Base-by-base conservation (phyloP, 805 yeast species). In the Hanseniaspora thailandica region DNA sequence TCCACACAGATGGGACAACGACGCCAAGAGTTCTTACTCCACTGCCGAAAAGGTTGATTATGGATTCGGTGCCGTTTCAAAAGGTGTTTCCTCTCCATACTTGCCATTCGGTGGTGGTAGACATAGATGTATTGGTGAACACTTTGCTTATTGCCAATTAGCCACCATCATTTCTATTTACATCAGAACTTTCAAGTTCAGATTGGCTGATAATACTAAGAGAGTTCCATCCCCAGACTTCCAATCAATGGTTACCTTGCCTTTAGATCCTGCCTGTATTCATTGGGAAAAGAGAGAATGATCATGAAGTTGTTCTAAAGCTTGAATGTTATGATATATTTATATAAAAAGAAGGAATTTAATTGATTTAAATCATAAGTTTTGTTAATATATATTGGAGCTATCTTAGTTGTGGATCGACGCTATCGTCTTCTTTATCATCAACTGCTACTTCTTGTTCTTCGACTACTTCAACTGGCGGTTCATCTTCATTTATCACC, bases 91-190 rank as follows among this genome's bases (percentile, higher is more conserved):
- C 30, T 86, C 96, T 41, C 96, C 97, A 55, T 93, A 87, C 71
- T 78, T 93, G 66, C 98, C 98, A 54, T 93, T 93, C 64, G 98
- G 98, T 61, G 98, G 97, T 69, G 98, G 98, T 60, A 85, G 98
- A 76, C 98, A 93, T 69, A 84, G 98, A 73, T 93, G 98, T 72
- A 90, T 93, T 64, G 98, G 98, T 66, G 98, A 93, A 71, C 97
- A 90, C 67, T 93, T 93, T 71, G 98, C 98, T 25, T 86, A 82
- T 68, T 81, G 83, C 60, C 98, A 93, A 74, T 77, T 93, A 59
- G 96, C 96, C 47, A 81, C 93, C 47, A 74, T 93, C 56, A 72
- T 93, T 64, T 70, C 86, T 36, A 78, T 87, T 17, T 85, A 74
- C 66, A 76, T 90, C 33, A 84, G 82, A 68, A 80, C 83, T 57